Evolutionary conservation across 2,329 filamentous ascomycete genomes (phyloP), one percentile per base, ranked within the genome.

Genomic region (Aspergillus uvarum): DNA sequence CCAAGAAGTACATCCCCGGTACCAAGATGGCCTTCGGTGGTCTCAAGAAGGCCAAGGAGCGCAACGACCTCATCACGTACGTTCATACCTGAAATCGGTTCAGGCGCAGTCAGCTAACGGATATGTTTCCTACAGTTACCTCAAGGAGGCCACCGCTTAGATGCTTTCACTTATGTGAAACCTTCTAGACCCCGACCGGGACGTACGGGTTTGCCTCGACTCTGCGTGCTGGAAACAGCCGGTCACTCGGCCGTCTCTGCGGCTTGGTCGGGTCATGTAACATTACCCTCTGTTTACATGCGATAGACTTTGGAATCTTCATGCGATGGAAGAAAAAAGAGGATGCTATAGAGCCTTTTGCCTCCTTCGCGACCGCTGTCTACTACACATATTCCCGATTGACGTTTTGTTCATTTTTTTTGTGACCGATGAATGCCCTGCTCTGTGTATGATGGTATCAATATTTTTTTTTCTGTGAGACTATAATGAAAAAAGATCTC

Each of bases 11-110:
- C 88, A 97, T 99, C 69, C 95, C 95, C 72, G 95, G 95, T 72
- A 99, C 95, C 84, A 99, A 98, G 92, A 99, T 99, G 95, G 95
- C 95, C 74, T 99, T 98, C 79, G 95, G 95, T 83, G 95, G 95
- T 81, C 87, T 99, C 77, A 99, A 99, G 93, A 99, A 99, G 91
- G 87, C 88, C 78, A 98, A 98, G 91, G 95, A 98, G 85, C 88
- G 95, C 80, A 96, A 98, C 81, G 94, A 99, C 82, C 86, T 99
- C 75, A 96, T 99, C 87, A 92, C 92, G 89, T 94, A 90, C 74
- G 89, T 86, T 65, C 50, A 42, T 47, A 26, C 42, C 44, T 21
- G n/a, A 47, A n/a, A 31, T 21, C 3, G 14, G 14, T 26, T 19
- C 16, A 24, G 12, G 24, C 3, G 22, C 32, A 52, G 26, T n/a